phyloP scores from a whole-genome alignment of 257 asterid species.

The Plectranthus barbatus region DNA sequence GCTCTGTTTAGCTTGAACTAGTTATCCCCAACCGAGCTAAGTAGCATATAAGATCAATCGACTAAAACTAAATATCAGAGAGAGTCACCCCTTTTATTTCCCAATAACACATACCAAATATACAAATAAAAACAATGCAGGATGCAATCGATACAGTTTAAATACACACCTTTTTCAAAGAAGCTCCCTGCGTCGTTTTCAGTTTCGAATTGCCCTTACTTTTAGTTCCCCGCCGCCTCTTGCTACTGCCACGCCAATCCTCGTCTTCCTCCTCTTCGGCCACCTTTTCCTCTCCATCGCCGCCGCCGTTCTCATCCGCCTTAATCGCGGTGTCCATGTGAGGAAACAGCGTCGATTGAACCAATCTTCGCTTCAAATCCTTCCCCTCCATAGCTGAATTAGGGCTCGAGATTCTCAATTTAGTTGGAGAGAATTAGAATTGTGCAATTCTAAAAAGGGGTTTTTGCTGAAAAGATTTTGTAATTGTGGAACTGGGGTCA shows the following conservation, averaged over 20 bases:
- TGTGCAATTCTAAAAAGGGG: slow-evolving; percentile 11
- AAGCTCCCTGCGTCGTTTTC: slow-evolving; percentile 27
- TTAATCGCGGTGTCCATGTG: slow-evolving; percentile 27
- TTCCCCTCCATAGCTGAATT: slow-evolving; percentile 38
- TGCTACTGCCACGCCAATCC: slow-evolving; percentile 32
- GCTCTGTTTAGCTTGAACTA: neutral
- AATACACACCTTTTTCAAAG: slow-evolving; percentile 41
- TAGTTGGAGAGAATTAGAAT: neutral
- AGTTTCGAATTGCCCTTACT: slow-evolving; percentile 28
- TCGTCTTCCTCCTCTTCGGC: slow-evolving; percentile 40
- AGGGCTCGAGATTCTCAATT: slow-evolving; percentile 15
- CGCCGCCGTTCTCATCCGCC: slow-evolving; percentile 22
- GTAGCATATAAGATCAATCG: neutral
- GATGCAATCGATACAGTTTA: neutral
- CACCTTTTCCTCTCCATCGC: slow-evolving; percentile 19
- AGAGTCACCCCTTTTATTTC: neutral
- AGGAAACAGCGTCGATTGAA: slow-evolving; percentile 67
- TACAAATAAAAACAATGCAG: neutral
- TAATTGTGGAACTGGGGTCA: neutral
- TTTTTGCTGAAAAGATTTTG: slow-evolving; percentile 15
- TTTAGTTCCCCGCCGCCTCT: slow-evolving; percentile 28
- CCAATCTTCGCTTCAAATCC: slow-evolving; percentile 47
- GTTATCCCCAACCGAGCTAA: neutral
- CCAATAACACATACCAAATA: neutral
- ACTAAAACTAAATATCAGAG: neutral